phyloP scores from a whole-genome alignment of 2,329 filamentous ascomycete genomes.

The Ilyonectria destructans region DNA sequence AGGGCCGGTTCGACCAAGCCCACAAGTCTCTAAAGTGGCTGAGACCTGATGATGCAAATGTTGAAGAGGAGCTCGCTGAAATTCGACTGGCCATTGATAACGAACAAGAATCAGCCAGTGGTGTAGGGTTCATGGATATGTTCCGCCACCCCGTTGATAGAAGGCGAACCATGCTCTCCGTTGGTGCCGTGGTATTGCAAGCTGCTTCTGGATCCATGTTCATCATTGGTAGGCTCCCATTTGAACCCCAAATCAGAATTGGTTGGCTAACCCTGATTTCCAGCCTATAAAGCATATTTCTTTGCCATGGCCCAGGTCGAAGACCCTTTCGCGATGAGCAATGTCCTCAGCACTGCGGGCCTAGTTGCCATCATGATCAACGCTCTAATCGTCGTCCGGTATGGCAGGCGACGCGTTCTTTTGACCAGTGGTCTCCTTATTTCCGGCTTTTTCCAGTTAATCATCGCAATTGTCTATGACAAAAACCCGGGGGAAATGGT shows the following conservation, averaged over 20 bases:
- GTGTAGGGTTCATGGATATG: slow-evolving; percentile 40
- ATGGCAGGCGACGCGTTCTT: slow-evolving; percentile 38
- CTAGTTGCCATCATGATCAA: slow-evolving; percentile 43
- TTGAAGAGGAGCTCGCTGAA: slow-evolving; percentile 35
- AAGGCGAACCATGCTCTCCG: slow-evolving; percentile 38
- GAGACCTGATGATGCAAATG: slow-evolving; percentile 28
- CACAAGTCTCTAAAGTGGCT: slow-evolving; percentile 39
- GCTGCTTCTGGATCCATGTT: slow-evolving; percentile 45
- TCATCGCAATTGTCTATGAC: slow-evolving; percentile 42
- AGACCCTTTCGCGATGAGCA: slow-evolving; percentile 45
- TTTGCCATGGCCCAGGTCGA: slow-evolving; percentile 44
- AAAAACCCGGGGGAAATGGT: slow-evolving; percentile 31
- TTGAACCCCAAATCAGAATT: accelerated
- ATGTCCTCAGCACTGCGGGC: slow-evolving; percentile 43
- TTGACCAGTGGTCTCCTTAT: slow-evolving; percentile 33
- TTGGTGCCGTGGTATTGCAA: slow-evolving; percentile 38
- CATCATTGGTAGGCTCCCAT: slow-evolving; percentile 38
- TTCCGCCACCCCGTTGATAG: slow-evolving; percentile 40
- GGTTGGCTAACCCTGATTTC: not conserved
- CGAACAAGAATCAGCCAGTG: slow-evolving; percentile 28
- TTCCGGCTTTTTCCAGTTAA: slow-evolving; percentile 39
- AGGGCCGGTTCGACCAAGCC: slow-evolving; percentile 41
- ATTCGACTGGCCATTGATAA: slow-evolving; percentile 38
- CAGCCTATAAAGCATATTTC: slow-evolving; percentile 47
- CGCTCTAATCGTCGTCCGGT: slow-evolving; percentile 41